Evolutionary conservation across 352 stramenopile species (phyloP).

Genomic region (Aphanomyces stellatus): DNA sequence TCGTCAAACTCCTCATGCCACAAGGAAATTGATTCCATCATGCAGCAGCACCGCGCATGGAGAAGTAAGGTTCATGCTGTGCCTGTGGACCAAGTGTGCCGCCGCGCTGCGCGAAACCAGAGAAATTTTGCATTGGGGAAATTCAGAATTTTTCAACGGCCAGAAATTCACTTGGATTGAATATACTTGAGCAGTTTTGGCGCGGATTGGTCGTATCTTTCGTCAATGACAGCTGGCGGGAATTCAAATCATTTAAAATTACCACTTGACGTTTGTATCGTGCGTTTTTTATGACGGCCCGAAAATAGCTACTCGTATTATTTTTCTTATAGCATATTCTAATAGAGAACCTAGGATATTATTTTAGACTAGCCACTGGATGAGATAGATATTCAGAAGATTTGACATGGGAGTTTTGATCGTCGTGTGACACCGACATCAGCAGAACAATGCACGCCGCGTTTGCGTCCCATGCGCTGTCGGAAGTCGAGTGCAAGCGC

Average conservation of each 20-base stretch:
- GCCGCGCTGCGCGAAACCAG: no score
- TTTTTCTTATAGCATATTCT: background rate
- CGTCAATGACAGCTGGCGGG: background rate
- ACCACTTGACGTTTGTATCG: background rate
- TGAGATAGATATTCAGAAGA: background rate
- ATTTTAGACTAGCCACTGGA: background rate
- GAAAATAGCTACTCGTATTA: background rate
- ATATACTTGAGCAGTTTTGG: background rate
- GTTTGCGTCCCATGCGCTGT: background rate
- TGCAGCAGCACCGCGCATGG: no score
- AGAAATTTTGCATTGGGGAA: background rate
- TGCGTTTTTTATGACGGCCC: background rate
- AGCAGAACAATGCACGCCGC: background rate
- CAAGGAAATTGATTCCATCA: no score
- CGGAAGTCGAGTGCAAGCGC: background rate
- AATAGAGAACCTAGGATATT: background rate
- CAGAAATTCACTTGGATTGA: background rate
- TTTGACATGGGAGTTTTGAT: background rate
- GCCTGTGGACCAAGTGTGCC: no score
- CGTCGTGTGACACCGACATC: no score
- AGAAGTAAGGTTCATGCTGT: no score
- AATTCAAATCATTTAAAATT: slow-evolving; percentile 7
- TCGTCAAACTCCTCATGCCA: no score
- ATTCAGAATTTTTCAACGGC: slow-evolving; percentile 2
- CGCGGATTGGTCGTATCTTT: background rate